These are phyloP conservation scores for Monilinia fructicola DNA, from an alignment of 2,329 filamentous ascomycete genomes.

Conservation along the genomic window DNA sequence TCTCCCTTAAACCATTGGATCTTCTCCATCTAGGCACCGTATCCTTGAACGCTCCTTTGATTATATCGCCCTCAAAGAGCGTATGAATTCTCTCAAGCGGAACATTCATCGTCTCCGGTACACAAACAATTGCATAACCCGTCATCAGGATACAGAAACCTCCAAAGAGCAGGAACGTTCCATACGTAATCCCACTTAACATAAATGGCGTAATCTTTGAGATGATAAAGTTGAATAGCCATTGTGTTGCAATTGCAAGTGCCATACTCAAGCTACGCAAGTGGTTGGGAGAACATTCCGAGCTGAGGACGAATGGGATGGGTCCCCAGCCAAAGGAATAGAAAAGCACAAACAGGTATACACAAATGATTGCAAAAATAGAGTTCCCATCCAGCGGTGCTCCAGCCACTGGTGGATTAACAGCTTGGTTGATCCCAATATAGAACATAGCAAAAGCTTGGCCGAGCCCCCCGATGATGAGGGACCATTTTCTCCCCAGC, in stretches of 20 bases:
- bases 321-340: conserved; percentile 70
- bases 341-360: conserved; percentile 67
- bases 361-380: conserved; percentile 66
- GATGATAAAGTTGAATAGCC: conserved; percentile 72
- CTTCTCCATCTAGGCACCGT: conserved; percentile 17
- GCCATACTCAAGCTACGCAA: conserved; percentile 54
- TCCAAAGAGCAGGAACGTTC: conserved; percentile 35
- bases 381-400: conserved; percentile 30
- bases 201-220: conserved; percentile 44
- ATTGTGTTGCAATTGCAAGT: conserved; percentile 65
- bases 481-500: conserved; percentile 57
- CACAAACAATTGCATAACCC: conserved; percentile 32
- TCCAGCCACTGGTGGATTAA: conserved; percentile 48
- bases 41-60: conserved; percentile 14
- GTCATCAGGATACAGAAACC: conserved; percentile 23
- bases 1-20: conserved; percentile 10
- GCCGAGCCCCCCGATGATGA: conserved; percentile 56
- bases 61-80: conserved; percentile 28
- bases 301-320: conserved; percentile 68
- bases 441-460: conserved; percentile 63
- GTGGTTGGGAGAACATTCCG: conserved; percentile 61
- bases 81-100: conserved; percentile 58
- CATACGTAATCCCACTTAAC: conserved; percentile 33
- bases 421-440: conserved; percentile 57
- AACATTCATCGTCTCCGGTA: conserved; percentile 68